Base-by-base conservation (phyloP, 2,329 filamentous ascomycete species). In the Fusarium nelsonii region DNA sequence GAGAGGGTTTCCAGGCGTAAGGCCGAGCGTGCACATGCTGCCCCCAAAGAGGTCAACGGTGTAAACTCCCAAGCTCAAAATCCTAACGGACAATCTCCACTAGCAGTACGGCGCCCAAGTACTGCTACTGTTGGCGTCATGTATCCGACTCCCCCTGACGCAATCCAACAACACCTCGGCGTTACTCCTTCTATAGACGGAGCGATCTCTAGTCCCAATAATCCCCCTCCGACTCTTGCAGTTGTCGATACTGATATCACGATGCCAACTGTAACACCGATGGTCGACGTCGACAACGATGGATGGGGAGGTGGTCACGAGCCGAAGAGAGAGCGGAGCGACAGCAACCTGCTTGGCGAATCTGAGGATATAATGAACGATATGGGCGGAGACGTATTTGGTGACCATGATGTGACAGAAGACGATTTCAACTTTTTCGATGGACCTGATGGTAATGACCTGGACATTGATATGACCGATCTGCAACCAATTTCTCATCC, bases 341-440 rank as follows among this genome's bases (percentile, higher is more conserved):
- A 81, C 20, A 75, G 77, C 45, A 81, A 81, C 32, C 75, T 83
- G 23, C 81, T 84, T 7, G 76, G 78, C 33, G 85, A 85, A 26
- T 81, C 84, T 10, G 87, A 87, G 32, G 84, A 90, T 71, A 81
- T 93, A 7, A 92, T 92, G 73, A 90, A 86, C 20, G 90, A 92
- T 56, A 83, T 92, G 69, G 89, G 89, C 14, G 87, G 86, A 10
- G 90, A 92, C 69, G 87, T 91, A 70, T 93, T 92, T 78, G 89
- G 85, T n/a, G 87, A 89, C n/a, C 86, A 88, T 66, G 87, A 89
- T 69, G 84, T 95, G n/a, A 94, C 91, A 2, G 92, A 96, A 71
- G 92, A 89, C 8, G 92, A 96, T 74, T 95, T 95, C 76, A 92
- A 87, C 75, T 95, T 94, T 77, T 95, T 95, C 71, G 92, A 95